phyloP scores from a whole-genome alignment of 495 filamentous ascomycete species.

The Annulohypoxylon maeteangense region DNA sequence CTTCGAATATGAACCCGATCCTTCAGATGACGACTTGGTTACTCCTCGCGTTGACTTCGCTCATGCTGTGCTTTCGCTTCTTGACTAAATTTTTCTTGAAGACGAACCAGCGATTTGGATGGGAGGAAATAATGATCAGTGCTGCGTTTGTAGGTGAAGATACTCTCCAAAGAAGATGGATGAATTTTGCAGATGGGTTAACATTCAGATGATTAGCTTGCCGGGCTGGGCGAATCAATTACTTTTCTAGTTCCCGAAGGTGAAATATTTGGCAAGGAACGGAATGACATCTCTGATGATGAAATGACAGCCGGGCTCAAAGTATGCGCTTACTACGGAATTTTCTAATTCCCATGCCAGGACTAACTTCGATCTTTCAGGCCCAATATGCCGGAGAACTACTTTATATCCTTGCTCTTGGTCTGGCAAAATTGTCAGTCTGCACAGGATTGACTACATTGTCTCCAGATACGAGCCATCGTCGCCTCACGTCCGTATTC shows the following conservation, averaged over 20 bases:
- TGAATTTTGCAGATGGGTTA: slow-evolving; percentile 1
- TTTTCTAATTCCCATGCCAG: background rate
- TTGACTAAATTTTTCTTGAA: slow-evolving; percentile 45
- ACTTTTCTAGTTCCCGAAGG: slow-evolving; percentile 36
- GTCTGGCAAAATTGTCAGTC: slow-evolving; percentile 42
- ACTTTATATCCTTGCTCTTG: slow-evolving; percentile 41
- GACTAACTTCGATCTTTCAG: slow-evolving; percentile 25
- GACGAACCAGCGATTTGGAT: slow-evolving; percentile 34
- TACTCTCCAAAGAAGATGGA: background rate
- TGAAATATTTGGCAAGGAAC: slow-evolving; percentile 35
- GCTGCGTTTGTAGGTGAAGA: slow-evolving; percentile 40
- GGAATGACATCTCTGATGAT: slow-evolving; percentile 22
- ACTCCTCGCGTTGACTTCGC: slow-evolving; percentile 39
- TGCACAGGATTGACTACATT: slow-evolving; percentile 37
- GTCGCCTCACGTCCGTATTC: slow-evolving; percentile 27
- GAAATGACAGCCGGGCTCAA: slow-evolving; percentile 35
- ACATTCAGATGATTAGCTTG: slow-evolving; percentile 30
- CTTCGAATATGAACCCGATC: slow-evolving; percentile 38
- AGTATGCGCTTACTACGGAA: slow-evolving; percentile 13
- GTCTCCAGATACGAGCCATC: slow-evolving; percentile 40
- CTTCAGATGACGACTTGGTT: slow-evolving; percentile 46
- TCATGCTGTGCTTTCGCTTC: slow-evolving; percentile 44
- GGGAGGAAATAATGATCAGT: slow-evolving; percentile 40
- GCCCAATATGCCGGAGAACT: slow-evolving; percentile 41
- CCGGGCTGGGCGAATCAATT: slow-evolving; percentile 40